Percentiles rank a stretch among this genome's conserved stretches.
Conservation (phyloP, 345 rosid species). For the Diplotaxis tenuifolia region DNA sequence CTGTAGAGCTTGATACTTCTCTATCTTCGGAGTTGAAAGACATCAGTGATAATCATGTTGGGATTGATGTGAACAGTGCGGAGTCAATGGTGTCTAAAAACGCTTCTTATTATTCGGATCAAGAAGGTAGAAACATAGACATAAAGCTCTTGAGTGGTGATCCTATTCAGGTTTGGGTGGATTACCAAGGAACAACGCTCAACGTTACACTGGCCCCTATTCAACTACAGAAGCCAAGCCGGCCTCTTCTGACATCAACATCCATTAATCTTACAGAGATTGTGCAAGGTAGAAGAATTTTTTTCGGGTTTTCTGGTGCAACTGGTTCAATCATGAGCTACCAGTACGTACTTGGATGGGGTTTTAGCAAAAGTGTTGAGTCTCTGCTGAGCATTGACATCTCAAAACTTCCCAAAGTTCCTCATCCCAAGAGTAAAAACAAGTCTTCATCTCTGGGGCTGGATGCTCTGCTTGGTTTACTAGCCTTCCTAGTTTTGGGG, state of each 20-base stretch:
- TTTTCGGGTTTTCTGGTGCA: conserved; percentile 61
- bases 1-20: conserved; percentile 58
- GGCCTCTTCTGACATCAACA: conserved; percentile 49
- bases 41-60: conserved; percentile 55
- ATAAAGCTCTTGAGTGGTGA: conserved; percentile 42
- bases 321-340: conserved; percentile 41
- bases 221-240: conserved; percentile 34
- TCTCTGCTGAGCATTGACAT: conserved; percentile 36
- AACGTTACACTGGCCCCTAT: conserved; percentile 52
- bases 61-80: conserved; percentile 53
- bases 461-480: conserved; percentile 28
- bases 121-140: conserved; percentile 23
- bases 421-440: conserved; percentile 4
- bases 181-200: conserved; percentile 46
- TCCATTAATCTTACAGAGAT: conserved; percentile 42
- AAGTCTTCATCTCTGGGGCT: conserved; percentile 17
- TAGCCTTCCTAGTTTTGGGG: conserved; percentile 24
- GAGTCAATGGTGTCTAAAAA: conserved; percentile 33
- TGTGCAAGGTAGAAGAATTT: conserved; percentile 41
- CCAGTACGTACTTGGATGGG: conserved; percentile 68
- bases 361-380: conserved; percentile 48
- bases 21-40: conserved; percentile 42
- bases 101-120: conserved; percentile 44
- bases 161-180: conserved; percentile 67
- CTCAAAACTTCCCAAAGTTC: conserved; percentile 56